Evolutionary conservation across 2,329 filamentous ascomycete genomes (phyloP).

Genomic region (Phyllosticta paracitricarpa): DNA sequence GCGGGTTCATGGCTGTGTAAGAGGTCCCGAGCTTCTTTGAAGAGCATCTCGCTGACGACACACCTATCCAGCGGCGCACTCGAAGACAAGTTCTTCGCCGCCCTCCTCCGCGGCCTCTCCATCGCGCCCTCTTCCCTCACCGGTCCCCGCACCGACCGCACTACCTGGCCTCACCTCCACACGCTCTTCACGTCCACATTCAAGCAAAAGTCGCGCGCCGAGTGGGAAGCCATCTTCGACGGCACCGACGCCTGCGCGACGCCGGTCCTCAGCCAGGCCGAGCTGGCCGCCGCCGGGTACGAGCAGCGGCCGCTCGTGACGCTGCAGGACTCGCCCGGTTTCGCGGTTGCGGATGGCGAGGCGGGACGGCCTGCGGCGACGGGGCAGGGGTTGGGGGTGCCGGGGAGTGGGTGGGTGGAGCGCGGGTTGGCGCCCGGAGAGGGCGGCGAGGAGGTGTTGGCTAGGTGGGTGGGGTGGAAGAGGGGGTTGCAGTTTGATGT

Average conservation of each 20-base stretch:
- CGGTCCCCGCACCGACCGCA: slow-evolving; percentile 47
- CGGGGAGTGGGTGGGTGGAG: slow-evolving; percentile 58
- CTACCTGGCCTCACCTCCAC: slow-evolving; percentile 58
- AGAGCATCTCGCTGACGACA: slow-evolving; percentile 11
- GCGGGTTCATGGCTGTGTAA: slow-evolving; percentile 66
- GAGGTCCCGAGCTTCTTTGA: neutral
- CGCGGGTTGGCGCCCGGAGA: slow-evolving; percentile 52
- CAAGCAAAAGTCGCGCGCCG: slow-evolving; percentile 54
- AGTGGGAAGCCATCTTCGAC: slow-evolving; percentile 84
- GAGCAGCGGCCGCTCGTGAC: slow-evolving; percentile 64
- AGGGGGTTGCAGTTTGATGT: slow-evolving; percentile 62
- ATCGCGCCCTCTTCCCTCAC: slow-evolving; percentile 40
- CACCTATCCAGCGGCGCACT: slow-evolving; percentile 51
- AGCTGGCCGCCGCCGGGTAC: slow-evolving; percentile 55
- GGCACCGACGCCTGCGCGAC: slow-evolving; percentile 86
- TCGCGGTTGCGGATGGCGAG: slow-evolving; percentile 46
- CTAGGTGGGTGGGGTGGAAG: slow-evolving; percentile 68
- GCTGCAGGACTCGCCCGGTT: slow-evolving; percentile 58
- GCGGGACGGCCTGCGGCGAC: slow-evolving; percentile 29
- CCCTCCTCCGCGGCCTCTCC: slow-evolving; percentile 56
- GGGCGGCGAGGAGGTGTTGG: slow-evolving; percentile 61
- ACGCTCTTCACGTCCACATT: slow-evolving; percentile 54
- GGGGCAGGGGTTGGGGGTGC: slow-evolving; percentile 56
- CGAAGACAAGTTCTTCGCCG: slow-evolving; percentile 74
- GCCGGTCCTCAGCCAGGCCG: slow-evolving; percentile 68